Evolutionary conservation across 1,139 yeast species (phyloP).

Genomic region (Kurtzmaniella quercitrusa): DNA sequence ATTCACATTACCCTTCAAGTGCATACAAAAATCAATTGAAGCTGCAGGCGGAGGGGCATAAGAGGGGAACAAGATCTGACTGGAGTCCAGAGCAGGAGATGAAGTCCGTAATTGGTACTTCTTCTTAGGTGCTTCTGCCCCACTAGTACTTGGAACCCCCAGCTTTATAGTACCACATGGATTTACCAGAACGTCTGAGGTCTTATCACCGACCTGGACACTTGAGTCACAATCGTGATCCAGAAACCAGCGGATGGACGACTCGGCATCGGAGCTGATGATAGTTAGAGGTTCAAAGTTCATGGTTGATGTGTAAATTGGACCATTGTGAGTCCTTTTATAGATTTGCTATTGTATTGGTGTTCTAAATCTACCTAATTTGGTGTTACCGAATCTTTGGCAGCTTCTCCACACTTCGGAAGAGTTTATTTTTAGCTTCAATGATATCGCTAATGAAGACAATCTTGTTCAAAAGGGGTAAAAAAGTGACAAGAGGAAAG

Average conservation of each 20-base stretch:
- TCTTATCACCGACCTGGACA: neutral
- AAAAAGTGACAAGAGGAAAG: no score
- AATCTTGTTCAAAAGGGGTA: no score
- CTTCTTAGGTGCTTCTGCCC: neutral
- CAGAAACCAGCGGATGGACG: constrained; percentile 1
- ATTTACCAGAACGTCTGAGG: neutral
- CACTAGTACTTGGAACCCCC: neutral
- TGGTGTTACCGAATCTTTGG: no score
- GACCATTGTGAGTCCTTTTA: neutral
- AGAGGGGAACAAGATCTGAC: constrained; percentile 8
- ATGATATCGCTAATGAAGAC: no score
- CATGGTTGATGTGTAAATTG: neutral
- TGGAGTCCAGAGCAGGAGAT: neutral
- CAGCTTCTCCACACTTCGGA: no score
- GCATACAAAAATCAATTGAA: constrained; percentile 7
- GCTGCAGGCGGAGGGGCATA: constrained; percentile 15
- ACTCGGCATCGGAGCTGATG: neutral
- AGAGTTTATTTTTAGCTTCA: no score
- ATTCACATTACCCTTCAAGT: constrained; percentile 1
- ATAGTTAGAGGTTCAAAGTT: neutral
- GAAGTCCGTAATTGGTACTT: neutral
- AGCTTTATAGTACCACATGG: neutral
- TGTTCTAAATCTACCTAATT: no score
- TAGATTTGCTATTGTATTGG: neutral
- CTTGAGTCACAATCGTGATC: neutral